Evolutionary conservation across 345 rosid genomes (phyloP), one percentile per base, ranked within the genome.

Genomic region (Eutrema yunnanense): DNA sequence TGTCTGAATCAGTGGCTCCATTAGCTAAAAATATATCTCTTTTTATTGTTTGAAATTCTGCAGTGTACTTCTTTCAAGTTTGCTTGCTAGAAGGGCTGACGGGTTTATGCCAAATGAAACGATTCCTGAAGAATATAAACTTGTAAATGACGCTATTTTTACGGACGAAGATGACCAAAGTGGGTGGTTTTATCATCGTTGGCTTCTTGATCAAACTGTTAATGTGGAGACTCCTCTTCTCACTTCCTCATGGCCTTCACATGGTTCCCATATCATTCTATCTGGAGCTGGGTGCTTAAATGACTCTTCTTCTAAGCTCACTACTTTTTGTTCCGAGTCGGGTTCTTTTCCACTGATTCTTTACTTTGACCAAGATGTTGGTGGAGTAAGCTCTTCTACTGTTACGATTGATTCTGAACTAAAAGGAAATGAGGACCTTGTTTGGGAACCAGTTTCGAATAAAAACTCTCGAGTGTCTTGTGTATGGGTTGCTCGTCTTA

Each of bases 161-260:
- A 92, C 92, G 0, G 98, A 95, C 73, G 88, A 87, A 42, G 92
- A 86, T 79, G 98, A 92, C 76, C 98, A 92, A 83, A 88, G 99
- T 69, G 97, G 92, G 56, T 95, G 97, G 99, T 90, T 92, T 85
- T 95, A 95, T 82, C 96, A 92, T 86, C 96, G 76, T 65, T 95
- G 99, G 98, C 94, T 95, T 80, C 89, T 92, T 78, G 88, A 85
- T 73, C 96, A 86, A 78, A 92, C 97, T 55, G 84, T 87, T 73
- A 82, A 78, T 72, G 80, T 61, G 70, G 86, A 84, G 78, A 66
- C 84, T 73, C 96, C 97, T 67, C 70, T 65, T 52, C 89, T 95
- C 55, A 78, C 80, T 78, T 81, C 96, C 67, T 84, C 96, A 19
- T 92, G 96, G 96, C 99, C 97, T 75, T 77, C 83, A 75, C 82